Evolutionary conservation across 106 monocot genomes (phyloP).

Genomic region (Dendrobium huoshanense): DNA sequence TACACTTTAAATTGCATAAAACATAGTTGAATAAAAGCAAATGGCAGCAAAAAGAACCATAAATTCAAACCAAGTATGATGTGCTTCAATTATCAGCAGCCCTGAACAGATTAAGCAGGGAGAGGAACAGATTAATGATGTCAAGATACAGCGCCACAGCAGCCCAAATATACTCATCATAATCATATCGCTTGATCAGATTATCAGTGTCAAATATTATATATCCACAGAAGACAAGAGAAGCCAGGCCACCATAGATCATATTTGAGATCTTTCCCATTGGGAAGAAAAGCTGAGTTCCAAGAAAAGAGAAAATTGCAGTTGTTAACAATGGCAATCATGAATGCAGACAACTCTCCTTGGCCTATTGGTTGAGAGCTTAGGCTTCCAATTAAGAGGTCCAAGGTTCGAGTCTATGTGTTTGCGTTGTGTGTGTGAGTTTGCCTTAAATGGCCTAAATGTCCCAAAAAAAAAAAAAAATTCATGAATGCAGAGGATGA

Average conservation of each 20-base stretch:
- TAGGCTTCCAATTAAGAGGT: too few relatives aligned
- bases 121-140: constrained; percentile 29
- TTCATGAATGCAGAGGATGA: neutral
- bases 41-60: neutral
- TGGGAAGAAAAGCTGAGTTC: constrained; percentile 19
- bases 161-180: constrained; percentile 39
- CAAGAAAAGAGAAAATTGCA: neutral
- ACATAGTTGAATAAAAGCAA: neutral
- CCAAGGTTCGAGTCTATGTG: too few relatives aligned
- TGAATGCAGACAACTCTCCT: neutral
- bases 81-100: constrained; percentile 9
- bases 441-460: too few relatives aligned
- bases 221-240: constrained; percentile 26
- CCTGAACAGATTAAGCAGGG: constrained; percentile 13
- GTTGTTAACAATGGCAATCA: neutral
- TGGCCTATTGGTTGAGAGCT: too few relatives aligned
- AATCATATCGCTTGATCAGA: constrained; percentile 46
- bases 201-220: constrained; percentile 35
- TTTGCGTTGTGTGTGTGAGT: too few relatives aligned
- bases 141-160: constrained; percentile 26
- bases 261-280: constrained; percentile 18
- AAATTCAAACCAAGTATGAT: neutral
- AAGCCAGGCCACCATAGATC: constrained; percentile 17
- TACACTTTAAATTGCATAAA: neutral
- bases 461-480: too few relatives aligned